Evolutionary conservation across 2,329 filamentous ascomycete genomes (phyloP), one percentile per base, ranked within the genome.

Genomic region (Lachnellula arida): DNA sequence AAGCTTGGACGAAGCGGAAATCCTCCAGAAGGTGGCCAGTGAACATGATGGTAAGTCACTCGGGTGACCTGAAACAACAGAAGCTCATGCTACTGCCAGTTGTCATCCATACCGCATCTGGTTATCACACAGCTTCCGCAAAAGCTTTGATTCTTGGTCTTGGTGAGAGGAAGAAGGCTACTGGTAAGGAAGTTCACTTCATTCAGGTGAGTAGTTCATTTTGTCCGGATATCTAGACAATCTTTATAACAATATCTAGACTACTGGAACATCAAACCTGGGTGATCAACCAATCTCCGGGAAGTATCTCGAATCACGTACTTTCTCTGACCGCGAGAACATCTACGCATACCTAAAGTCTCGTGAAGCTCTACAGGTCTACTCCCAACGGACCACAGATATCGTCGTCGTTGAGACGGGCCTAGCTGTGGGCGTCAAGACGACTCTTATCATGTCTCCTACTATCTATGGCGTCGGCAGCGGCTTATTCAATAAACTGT

Each of bases 361-460:
- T 5, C 70, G 71, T n/a, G 72, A 81, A 46, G 64, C 58, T 0
- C 37, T 60, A 1, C 63, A 72, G 14, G 53, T 64, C 0, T 81
- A 79, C 55, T 49, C 59, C 0, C 77, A 79, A 63, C 74, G 78
- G 8, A 75, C 73, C 0, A 71, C 73, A 2, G 78, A 79, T 51
- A 57, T 81, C 4, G 67, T 63, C 2, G 72, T 77, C 12, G 60
- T 77, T 0, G 70, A 76, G 9, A 66, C 67, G 0, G 74, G 75
- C 2, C 55, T 74, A 8, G 64, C 68, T n/a, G 35, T 67, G 0
- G 71, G 71, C 2, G 72, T 81, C 4, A 72, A 73, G 55, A 76
- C 77, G 0, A 63, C 73, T 37, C 69, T 77, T 39, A 67, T 81
- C 51, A 79, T 78, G 72, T 67, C 71, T 0, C 76, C 76, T 0